Evolutionary conservation across 148 eudicot species (phyloP).

Genomic region (Bassia scoparia): DNA sequence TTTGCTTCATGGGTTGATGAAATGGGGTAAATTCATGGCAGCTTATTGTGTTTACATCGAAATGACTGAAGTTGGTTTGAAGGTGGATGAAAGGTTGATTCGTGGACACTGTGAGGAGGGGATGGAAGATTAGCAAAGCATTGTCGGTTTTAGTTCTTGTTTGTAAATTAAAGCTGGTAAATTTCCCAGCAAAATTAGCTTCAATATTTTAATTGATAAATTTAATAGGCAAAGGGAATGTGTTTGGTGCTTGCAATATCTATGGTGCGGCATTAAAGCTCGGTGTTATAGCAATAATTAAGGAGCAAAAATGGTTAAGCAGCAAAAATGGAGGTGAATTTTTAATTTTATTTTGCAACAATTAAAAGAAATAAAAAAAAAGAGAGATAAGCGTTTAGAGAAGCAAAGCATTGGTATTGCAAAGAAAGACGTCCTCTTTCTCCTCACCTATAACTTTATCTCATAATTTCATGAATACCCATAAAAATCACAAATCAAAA

Average conservation of each 20-base stretch:
- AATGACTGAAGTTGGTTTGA: constrained; percentile 50
- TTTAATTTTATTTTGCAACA: background rate
- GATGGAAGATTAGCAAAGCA: constrained; percentile 51
- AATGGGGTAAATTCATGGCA: constrained; percentile 52
- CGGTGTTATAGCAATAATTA: too few species aligned
- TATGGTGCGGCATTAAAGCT: constrained; percentile 62
- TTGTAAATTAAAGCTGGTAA: constrained; percentile 30
- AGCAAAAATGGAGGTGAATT: background rate
- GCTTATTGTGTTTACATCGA: constrained; percentile 53
- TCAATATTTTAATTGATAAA: constrained; percentile 51
- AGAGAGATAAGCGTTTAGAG: constrained; percentile 35
- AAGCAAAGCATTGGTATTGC: constrained; percentile 37
- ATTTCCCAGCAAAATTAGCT: constrained; percentile 46
- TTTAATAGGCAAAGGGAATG: constrained; percentile 45
- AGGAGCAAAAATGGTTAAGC: too few species aligned
- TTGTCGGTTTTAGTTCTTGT: constrained; percentile 43
- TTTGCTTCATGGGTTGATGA: constrained; percentile 73
- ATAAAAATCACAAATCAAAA: background rate
- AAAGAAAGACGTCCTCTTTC: constrained; percentile 31
- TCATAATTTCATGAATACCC: constrained; percentile 7
- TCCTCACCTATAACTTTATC: constrained; percentile 31
- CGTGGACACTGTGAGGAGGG: constrained; percentile 50
- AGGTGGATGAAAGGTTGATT: constrained; percentile 64
- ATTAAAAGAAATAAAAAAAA: background rate
- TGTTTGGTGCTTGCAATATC: constrained; percentile 36